Base-by-base conservation (phyloP, 2,329 filamentous ascomycete species). In the Scopulariopsis brevicaulis region DNA sequence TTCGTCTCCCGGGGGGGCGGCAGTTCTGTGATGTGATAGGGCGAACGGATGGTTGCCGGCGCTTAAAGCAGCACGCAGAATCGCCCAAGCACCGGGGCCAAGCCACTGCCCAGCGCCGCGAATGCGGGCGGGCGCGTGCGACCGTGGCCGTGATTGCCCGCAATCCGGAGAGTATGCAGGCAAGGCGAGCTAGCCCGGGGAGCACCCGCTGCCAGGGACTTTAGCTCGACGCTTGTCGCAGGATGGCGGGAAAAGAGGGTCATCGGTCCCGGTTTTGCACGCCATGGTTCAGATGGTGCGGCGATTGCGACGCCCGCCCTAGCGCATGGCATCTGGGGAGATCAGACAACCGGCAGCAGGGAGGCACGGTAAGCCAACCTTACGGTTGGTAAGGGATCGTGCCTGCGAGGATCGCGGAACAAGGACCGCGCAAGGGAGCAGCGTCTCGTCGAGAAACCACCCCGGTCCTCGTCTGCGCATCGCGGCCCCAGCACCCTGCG, bases 1-100 rank as follows among this genome's bases (percentile, higher is more conserved):
- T 50, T 24, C n/a, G 46, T 50, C 37, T 40, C 18, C 12, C 7
- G 34, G 46, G n/a, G 55, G 48, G 50, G 20, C 32, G 32, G 25
- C 20, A 51, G 32, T 37, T 40, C 55, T 52, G 34, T 12, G 48
- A 53, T 57, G 55, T 57, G 55, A 57, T 57, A 53, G 55, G 55
- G 55, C 46, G 34, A 40, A 24, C 28, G 28, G 28, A 32, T 4
- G 4, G 28, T 32, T 32, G 28, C 22, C n/a, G 55, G 55, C 55
- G 55, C 55, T 57, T 57, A 57, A 40, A 57, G 28, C 43, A 40
- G n/a, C 32, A 43, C 18, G 48, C 55, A 24, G 34, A 57, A 57
- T 52, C 55, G 48, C 53, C 55, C 55, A 57, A 34, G 28, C 48
- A 40, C 54, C 20, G 22, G n/a, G 22, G 48, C 15, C 14, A 15